Percentiles rank a stretch among this genome's conserved stretches.
These are phyloP conservation scores for Phytophthora pluvialis DNA, from an alignment of 352 stramenopile species.

Conservation along the genomic window DNA sequence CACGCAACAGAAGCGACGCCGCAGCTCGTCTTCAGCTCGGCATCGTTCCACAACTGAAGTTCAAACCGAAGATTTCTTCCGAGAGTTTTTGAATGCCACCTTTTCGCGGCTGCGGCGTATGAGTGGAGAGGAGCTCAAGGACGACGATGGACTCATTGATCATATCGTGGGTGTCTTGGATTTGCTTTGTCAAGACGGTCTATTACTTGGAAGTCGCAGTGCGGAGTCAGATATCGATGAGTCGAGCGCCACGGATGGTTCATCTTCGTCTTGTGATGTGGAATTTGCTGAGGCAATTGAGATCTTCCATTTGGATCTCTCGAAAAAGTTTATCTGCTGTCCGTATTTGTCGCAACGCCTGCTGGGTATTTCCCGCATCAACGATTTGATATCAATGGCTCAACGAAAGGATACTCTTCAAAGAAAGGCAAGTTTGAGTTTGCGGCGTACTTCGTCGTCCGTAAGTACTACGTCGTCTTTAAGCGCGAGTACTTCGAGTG, in stretches of 20 bases:
- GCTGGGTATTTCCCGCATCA: slow-evolving; percentile 72
- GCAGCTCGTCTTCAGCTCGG: slow-evolving; percentile 48
- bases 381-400: slow-evolving; percentile 81
- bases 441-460: slow-evolving; percentile 47
- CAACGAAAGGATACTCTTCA: slow-evolving; percentile 68
- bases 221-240: slow-evolving; percentile 36
- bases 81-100: slow-evolving; percentile 74
- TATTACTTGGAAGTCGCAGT: slow-evolving; percentile 52
- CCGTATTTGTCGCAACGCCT: slow-evolving; percentile 81
- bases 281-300: slow-evolving; percentile 81
- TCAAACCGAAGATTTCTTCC: slow-evolving; percentile 81
- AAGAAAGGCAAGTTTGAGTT: slow-evolving; percentile 66
- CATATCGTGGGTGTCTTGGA: slow-evolving; percentile 75
- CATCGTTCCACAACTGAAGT: slow-evolving; percentile 41
- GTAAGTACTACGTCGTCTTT: slow-evolving; percentile 38
- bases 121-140: slow-evolving; percentile 76
- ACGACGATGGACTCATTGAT: slow-evolving; percentile 83
- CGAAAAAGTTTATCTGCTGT: slow-evolving; percentile 88
- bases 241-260: slow-evolving; percentile 22
- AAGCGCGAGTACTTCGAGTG: slow-evolving; percentile 34
- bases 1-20: slow-evolving; percentile 58
- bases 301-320: slow-evolving; percentile 84
- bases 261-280: slow-evolving; percentile 34
- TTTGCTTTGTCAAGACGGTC: slow-evolving; percentile 68
- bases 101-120: slow-evolving; percentile 75